A percentile compares a stretch with the other conserved stretches of the same genome.
These are phyloP conservation scores for Plasmopara halstedii DNA, from an alignment of 352 stramenopile genomes.

Conservation along the genomic window DNA sequence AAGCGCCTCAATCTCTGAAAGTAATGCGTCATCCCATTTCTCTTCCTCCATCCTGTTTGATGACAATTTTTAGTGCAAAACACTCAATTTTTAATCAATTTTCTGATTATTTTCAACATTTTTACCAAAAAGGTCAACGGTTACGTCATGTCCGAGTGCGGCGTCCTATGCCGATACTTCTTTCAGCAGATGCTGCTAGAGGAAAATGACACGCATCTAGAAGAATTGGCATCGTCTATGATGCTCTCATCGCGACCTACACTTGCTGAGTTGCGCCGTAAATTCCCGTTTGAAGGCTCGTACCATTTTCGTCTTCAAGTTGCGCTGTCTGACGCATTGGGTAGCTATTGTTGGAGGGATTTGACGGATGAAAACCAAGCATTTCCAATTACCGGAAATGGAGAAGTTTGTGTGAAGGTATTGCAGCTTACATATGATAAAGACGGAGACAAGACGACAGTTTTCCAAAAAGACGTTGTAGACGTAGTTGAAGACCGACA, in stretches of 20 bases:
- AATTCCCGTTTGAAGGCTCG: conserved; percentile 69
- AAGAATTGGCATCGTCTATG: conserved; percentile 49
- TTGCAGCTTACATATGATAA: conserved; percentile 44
- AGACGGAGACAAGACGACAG: conserved; percentile 1
- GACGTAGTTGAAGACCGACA: conserved; percentile 61
- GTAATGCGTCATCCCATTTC: conserved; percentile 78
- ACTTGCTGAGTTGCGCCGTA: conserved; percentile 45
- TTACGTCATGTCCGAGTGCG: conserved; percentile 15
- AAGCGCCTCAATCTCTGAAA: conserved; percentile 58
- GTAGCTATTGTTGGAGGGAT: conserved; percentile 72
- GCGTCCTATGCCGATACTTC: conserved; percentile 78
- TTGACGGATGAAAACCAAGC: conserved; percentile 38
- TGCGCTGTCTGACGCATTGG: conserved; percentile 4
- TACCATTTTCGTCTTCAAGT: conserved; percentile 78
- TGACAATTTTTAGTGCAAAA: neutral
- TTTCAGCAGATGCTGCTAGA: conserved; percentile 73
- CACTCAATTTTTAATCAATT: too few relatives aligned
- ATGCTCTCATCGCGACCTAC: conserved; percentile 61
- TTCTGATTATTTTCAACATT: neutral
- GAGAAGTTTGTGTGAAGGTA: conserved; percentile 67
- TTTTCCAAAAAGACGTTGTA: conserved; percentile 22
- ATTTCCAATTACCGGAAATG: conserved; percentile 29
- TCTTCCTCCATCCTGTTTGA: conserved; percentile 38
- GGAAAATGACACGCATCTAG: conserved; percentile 24
- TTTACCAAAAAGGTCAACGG: too few relatives aligned